These are phyloP conservation scores for Diatrype stigma DNA, from an alignment of 2,329 filamentous ascomycete genomes.

Conservation along the genomic window DNA sequence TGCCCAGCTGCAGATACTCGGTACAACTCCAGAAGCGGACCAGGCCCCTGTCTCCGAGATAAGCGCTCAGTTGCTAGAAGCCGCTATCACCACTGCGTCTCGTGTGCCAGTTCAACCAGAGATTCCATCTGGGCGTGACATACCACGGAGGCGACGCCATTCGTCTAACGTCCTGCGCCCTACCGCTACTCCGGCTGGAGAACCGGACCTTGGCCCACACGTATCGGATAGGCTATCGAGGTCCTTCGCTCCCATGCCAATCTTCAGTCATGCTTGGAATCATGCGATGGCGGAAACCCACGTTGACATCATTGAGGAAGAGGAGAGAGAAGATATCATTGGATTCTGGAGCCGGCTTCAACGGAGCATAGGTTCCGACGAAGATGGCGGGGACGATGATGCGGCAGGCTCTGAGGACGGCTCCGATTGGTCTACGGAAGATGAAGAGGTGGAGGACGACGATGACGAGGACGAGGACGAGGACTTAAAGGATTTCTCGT, in stretches of 20 bases:
- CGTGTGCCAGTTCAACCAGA: conserved; percentile 9
- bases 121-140: conserved; percentile 17
- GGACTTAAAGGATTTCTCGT: conserved; percentile 39
- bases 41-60: conserved; percentile 14
- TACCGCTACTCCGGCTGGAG: conserved; percentile 4
- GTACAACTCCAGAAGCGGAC: conserved; percentile 27
- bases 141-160: conserved; percentile 24
- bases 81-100: conserved; percentile 8
- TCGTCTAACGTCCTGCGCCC: conserved; percentile 25
- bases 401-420: conserved; percentile 18
- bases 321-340: conserved; percentile 53
- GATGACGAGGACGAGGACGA: conserved; percentile 42
- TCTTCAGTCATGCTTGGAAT: conserved; percentile 16
- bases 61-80: conserved; percentile 13
- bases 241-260: conserved; percentile 39
- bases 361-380: conserved; percentile 29
- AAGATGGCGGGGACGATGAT: conserved; percentile 31
- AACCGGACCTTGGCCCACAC: conserved; percentile 10
- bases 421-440: conserved; percentile 28
- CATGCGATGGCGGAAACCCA: conserved; percentile 14
- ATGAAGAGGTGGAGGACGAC: conserved; percentile 44
- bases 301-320: conserved; percentile 33
- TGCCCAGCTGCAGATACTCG: conserved; percentile 58
- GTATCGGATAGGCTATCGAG: conserved; percentile 39
- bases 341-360: conserved; percentile 54